Conservation (phyloP, 768 basidiomycete species). For the Kockovaella imperatae region DNA sequence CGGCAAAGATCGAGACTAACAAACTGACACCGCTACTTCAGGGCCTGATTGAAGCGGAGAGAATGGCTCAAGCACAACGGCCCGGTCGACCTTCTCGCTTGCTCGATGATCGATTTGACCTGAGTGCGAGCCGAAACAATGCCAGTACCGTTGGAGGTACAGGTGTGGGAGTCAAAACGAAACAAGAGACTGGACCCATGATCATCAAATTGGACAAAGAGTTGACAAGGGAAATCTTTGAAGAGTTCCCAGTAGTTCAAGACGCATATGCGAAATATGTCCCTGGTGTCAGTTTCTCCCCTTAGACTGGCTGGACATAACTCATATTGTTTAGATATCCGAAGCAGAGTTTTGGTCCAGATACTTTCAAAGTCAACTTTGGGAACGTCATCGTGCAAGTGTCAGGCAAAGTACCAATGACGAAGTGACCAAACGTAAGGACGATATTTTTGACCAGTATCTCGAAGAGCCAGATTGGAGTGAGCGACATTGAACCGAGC, state of each 20-base stretch:
- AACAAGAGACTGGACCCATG: constrained; percentile 62
- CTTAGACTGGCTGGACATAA: constrained; percentile 3
- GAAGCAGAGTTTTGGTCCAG: constrained; percentile 94
- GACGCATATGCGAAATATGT: constrained; percentile 90
- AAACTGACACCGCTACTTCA: constrained; percentile 9
- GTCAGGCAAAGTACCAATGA: constrained; percentile 71
- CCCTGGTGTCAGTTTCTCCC: constrained; percentile 53
- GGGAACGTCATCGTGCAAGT: constrained; percentile 88
- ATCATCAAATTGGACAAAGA: constrained; percentile 45
- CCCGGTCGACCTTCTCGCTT: constrained; percentile 43
- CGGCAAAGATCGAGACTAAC: constrained; percentile 10
- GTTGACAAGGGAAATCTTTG: constrained; percentile 90
- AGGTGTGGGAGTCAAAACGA: constrained; percentile 55
- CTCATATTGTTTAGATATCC: constrained; percentile 54
- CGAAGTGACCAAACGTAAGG: constrained; percentile 70
- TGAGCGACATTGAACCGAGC: constrained; percentile 43
- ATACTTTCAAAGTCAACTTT: constrained; percentile 92
- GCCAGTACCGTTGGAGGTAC: constrained; percentile 56
- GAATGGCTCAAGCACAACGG: constrained; percentile 38
- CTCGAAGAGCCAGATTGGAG: constrained; percentile 94
- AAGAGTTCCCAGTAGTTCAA: constrained; percentile 91
- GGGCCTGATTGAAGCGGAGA: constrained; percentile 37
- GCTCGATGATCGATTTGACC: constrained; percentile 49
- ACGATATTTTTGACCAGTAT: constrained; percentile 91
- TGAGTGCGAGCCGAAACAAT: constrained; percentile 67